These are phyloP conservation scores for Ophiostoma sp. DNA, from an alignment of 2,329 filamentous ascomycete genomes.

Conservation along the genomic window DNA sequence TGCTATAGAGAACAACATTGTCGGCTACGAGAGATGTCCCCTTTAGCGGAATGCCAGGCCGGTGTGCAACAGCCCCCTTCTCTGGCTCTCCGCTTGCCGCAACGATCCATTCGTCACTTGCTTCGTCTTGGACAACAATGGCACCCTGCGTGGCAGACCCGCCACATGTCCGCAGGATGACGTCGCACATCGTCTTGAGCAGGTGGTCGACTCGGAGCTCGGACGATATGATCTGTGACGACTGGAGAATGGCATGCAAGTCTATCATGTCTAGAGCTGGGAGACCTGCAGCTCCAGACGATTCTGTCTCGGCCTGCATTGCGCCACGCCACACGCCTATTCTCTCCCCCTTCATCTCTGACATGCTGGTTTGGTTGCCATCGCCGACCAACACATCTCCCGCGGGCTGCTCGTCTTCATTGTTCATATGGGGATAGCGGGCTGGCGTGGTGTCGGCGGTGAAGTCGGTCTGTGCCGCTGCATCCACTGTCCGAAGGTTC, in stretches of 20 bases:
- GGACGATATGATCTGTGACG: slow-evolving; percentile 73
- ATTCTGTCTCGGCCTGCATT: slow-evolving; percentile 48
- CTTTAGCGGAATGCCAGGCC: slow-evolving; percentile 58
- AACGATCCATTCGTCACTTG: slow-evolving; percentile 56
- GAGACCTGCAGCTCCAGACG: slow-evolving; percentile 48
- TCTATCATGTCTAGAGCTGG: slow-evolving; percentile 79
- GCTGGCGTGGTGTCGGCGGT: slow-evolving; percentile 50
- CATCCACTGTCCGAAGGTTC: slow-evolving; percentile 56
- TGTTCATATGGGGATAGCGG: slow-evolving; percentile 43
- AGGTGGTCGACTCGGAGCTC: slow-evolving; percentile 70
- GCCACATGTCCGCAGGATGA: slow-evolving; percentile 72
- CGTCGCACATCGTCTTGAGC: slow-evolving; percentile 73
- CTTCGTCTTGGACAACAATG: slow-evolving; percentile 68
- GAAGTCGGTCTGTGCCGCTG: slow-evolving; percentile 62
- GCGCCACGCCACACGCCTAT: slow-evolving; percentile 60
- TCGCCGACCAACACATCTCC: slow-evolving; percentile 37
- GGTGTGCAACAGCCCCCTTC: slow-evolving; percentile 59
- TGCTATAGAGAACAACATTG: slow-evolving; percentile 70
- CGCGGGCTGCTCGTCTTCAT: slow-evolving; percentile 43
- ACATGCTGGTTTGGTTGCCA: slow-evolving; percentile 36
- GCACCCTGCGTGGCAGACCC: slow-evolving; percentile 64
- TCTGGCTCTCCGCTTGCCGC: slow-evolving; percentile 70
- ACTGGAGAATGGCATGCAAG: slow-evolving; percentile 69
- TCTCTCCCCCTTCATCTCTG: slow-evolving; percentile 51
- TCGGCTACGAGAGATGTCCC: slow-evolving; percentile 65